Conservation (phyloP, 2,329 filamentous ascomycete genomes). For the Curvularia hawaiiensis region DNA sequence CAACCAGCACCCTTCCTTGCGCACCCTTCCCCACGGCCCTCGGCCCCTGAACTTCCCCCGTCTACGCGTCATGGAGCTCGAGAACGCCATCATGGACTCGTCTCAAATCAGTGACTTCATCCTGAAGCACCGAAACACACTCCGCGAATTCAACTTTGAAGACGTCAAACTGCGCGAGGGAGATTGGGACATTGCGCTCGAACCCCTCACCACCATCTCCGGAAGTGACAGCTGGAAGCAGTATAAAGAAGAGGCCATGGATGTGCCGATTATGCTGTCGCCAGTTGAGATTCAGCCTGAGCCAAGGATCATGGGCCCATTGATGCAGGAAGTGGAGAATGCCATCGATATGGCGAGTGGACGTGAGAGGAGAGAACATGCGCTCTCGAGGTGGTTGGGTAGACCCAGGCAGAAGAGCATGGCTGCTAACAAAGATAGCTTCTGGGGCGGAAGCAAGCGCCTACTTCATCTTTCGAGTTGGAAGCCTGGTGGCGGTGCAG, state of each 20-base stretch:
- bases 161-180: constrained; percentile 73
- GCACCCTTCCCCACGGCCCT: constrained; percentile 41
- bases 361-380: constrained; percentile 27
- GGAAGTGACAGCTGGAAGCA: constrained; percentile 49
- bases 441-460: constrained; percentile 37
- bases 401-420: constrained; percentile 22
- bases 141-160: constrained; percentile 81
- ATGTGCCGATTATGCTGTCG: constrained; percentile 47
- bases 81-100: constrained; percentile 74
- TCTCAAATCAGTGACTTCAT: constrained; percentile 74
- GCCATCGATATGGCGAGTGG: constrained; percentile 32
- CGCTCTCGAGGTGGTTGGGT: constrained; percentile 42
- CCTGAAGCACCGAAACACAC: constrained; percentile 66
- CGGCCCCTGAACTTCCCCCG: constrained; percentile 65
- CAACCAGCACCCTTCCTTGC: constrained; percentile 39
- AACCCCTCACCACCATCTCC: constrained; percentile 63
- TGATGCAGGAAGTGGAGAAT: constrained; percentile 40
- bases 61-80: constrained; percentile 70
- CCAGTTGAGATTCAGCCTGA: constrained; percentile 36
- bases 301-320: constrained; percentile 43
- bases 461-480: constrained; percentile 12
- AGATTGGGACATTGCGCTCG: constrained; percentile 82
- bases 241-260: constrained; percentile 51
- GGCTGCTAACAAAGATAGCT: constrained; percentile 40
- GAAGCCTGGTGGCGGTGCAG: constrained; percentile 4